phyloP scores from a whole-genome alignment of 495 filamentous ascomycete genomes.

The Neurospora sp. region DNA sequence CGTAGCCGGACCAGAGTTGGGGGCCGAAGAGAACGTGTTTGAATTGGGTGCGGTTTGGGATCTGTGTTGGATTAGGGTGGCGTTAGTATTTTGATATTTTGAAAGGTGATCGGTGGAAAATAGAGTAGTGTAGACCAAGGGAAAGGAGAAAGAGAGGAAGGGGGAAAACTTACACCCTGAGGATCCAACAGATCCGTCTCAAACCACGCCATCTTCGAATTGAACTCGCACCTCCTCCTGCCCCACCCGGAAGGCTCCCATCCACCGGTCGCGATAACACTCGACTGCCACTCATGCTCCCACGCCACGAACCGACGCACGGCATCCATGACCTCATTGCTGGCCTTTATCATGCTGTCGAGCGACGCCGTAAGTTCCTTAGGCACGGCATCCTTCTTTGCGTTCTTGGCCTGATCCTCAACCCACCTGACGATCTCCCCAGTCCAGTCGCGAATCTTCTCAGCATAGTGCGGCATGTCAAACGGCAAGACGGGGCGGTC shows the following conservation, averaged over 20 bases:
- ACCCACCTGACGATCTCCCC: slow-evolving; percentile 57
- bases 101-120: no score
- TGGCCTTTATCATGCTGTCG: slow-evolving; percentile 48
- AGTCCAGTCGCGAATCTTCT: slow-evolving; percentile 49
- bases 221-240: slow-evolving; percentile 55
- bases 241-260: slow-evolving; percentile 59
- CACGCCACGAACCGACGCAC: slow-evolving; percentile 60
- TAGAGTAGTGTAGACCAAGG: neutral
- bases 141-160: neutral
- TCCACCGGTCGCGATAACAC: slow-evolving; percentile 53
- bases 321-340: slow-evolving; percentile 45
- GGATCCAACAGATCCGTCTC: slow-evolving; percentile 77
- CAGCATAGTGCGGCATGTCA: slow-evolving; percentile 56
- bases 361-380: slow-evolving; percentile 33
- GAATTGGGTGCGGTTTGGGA: slow-evolving; percentile 85
- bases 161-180: slow-evolving; percentile 51
- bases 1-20: slow-evolving; percentile 65
- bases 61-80: slow-evolving; percentile 28
- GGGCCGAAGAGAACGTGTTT: slow-evolving; percentile 89
- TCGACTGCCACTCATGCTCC: slow-evolving; percentile 60
- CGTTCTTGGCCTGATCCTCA: slow-evolving; percentile 38
- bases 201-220: slow-evolving; percentile 63
- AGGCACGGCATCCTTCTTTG: neutral
- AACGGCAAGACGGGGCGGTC: slow-evolving; percentile 76
- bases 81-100: neutral